Conservation (phyloP, 257 asterid species). For the Capsicum pubescens region DNA sequence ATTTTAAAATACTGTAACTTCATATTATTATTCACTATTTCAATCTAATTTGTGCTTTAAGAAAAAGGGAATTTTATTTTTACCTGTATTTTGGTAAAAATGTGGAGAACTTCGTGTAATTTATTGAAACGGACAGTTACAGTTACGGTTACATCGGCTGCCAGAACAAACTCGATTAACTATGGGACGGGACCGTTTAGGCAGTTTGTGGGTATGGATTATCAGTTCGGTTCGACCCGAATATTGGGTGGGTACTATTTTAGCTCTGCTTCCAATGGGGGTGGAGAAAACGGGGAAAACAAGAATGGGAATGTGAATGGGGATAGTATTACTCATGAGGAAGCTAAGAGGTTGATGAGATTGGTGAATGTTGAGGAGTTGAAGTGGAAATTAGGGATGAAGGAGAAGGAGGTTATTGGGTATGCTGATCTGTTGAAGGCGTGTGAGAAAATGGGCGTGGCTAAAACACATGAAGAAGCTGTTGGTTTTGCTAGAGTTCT, state of each 20-base stretch:
- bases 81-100: neutral
- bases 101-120: constrained; percentile 61
- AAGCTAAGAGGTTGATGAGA: constrained; percentile 91
- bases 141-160: constrained; percentile 19
- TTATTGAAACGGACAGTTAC: constrained; percentile 46
- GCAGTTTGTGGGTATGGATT: constrained; percentile 23
- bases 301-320: neutral
- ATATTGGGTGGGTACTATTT: constrained; percentile 26
- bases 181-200: neutral
- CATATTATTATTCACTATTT: too few species aligned
- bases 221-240: neutral
- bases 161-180: neutral
- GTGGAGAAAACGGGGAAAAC: constrained; percentile 14
- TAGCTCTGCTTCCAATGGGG: constrained; percentile 36
- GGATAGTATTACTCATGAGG: constrained; percentile 57
- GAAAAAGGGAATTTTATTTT: too few species aligned
- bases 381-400: constrained; percentile 77
- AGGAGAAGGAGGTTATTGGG: constrained; percentile 65
- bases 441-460: constrained; percentile 74
- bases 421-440: constrained; percentile 66
- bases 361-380: constrained; percentile 79
- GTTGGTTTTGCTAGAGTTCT: constrained; percentile 79
- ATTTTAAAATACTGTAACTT: too few species aligned
- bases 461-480: constrained; percentile 70
- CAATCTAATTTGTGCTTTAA: too few species aligned